Evolutionary conservation across 2,329 filamentous ascomycete species (phyloP), one percentile per base, ranked within the genome.

Genomic region (Microcyclospora pomicola): DNA sequence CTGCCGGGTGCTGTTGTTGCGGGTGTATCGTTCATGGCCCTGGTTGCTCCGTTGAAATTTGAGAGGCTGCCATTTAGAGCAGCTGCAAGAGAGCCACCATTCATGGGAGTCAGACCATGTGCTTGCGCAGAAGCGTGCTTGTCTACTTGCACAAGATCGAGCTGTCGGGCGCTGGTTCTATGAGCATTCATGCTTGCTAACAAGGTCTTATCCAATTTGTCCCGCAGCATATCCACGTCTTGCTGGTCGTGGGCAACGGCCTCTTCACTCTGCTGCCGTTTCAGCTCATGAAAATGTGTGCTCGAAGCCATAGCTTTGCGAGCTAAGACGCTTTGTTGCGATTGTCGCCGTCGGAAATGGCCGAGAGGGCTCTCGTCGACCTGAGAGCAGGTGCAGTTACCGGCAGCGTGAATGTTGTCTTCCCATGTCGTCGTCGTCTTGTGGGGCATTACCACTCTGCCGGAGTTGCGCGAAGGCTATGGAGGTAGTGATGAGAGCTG

Each of bases 11-110:
- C 71, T 45, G 75, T 78, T 41, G 74, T 70, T 52, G 65, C 55
- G 42, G 76, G 76, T 43, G 76, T 80, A 58, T 80, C 76, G 48
- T 69, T 74, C 56, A 77, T 53, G 28, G 73, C 69, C 34, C 49
- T 49, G 34, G 41, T 51, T 13, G 49, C 47, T 34, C 48, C 44
- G 6, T 37, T 49, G 5, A 41, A 36, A 16, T 53, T 50, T 27
- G 49, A 43, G 4, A 52, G 36, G 2, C 40, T 39, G 37, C 51
- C 52, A 27, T 44, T 44, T 41, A 56, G 43, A 19, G 53, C 52
- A 16, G 48, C 46, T 9, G 45, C 47, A 31, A 55, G 39, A 9
- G 48, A 48, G 39, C 46, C 41, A 11, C 46, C 37, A 27, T 42
- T 31, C 31, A 43, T 33, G 35, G 27, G 9, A 37, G 31, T 28